Percentiles rank a stretch among this genome's conserved stretches.
phyloP scores from a whole-genome alignment of 148 eudicot species.

The Rhododendron vialii region DNA sequence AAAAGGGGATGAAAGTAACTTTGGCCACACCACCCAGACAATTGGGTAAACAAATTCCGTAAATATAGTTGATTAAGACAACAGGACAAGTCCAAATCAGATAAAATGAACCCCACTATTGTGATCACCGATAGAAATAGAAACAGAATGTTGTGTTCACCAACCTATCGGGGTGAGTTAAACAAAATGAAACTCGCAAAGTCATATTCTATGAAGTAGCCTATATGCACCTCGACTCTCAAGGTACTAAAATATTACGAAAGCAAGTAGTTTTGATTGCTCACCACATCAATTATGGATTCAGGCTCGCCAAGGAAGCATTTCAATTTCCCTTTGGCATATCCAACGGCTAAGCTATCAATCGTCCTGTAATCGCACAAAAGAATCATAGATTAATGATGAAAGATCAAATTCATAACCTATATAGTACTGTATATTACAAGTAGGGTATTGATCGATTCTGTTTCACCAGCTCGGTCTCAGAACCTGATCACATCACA shows the following conservation, averaged over 20 bases:
- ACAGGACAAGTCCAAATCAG: not conserved
- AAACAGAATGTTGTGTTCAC: not conserved
- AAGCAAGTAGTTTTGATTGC: not conserved
- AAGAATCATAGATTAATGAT: not conserved
- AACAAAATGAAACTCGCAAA: not conserved
- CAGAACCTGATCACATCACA: not conserved
- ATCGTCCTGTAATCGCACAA: constrained; percentile 39
- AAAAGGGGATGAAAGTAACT: no score
- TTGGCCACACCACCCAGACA: not conserved
- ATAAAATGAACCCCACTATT: no score
- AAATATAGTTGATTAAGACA: not conserved
- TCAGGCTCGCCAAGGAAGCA: constrained; percentile 52
- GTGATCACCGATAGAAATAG: not conserved
- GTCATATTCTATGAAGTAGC: no score
- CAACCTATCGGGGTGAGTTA: not conserved
- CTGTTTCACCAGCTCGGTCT: not conserved
- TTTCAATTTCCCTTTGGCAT: constrained; percentile 58
- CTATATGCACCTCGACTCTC: not conserved
- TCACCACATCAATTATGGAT: constrained; percentile 41
- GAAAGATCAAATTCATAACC: not conserved
- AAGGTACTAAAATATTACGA: not conserved
- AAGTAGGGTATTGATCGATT: not conserved
- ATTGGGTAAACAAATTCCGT: not conserved
- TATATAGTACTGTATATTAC: not conserved
- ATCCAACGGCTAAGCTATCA: constrained; percentile 59